Base-by-base conservation (phyloP, 768 basidiomycete species). In the Cystofilobasidium bisporidii region DNA sequence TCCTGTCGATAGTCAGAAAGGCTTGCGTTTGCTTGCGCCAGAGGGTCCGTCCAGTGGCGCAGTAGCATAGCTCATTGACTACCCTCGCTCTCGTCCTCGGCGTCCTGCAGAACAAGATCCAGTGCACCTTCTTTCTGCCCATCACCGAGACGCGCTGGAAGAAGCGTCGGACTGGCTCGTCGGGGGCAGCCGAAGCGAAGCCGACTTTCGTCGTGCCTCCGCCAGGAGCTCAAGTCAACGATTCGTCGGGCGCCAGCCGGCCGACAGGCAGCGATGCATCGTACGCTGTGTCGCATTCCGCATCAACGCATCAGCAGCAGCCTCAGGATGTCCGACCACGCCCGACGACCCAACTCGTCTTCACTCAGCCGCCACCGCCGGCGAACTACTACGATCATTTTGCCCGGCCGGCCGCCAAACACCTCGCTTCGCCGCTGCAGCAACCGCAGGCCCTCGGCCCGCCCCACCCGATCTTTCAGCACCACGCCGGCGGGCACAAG, bases 81-180 rank as follows among this genome's bases (percentile, higher is more conserved):
- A 20, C 22, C 38, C 56, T 12, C 30, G 45, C 36, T 20, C 30
- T n/a, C 11, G 28, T 18, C 9, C n/a, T 36, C 58, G n/a, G n/a
- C n/a, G n/a, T n/a, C n/a, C n/a, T n/a, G 18, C 43, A 66, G 65
- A 57, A 50, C 43, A 33, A 53, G n/a, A 33, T 67, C 22, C 28
- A 57, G 5, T 59, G 43, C 38, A 47, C 36, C 1, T 58, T 47
- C 79, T 94, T 96, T 81, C 84, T 98, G 17, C 96, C 96, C 47
- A 99, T 99, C 72, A 91, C 94, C 14, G 96, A 98, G 77, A 99
- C 96, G 0, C 86, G 96, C 24, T 99, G 97, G 83, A 97, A 97
- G 80, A 96, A 96, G 53, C 28, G 50, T 3, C 24, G 50, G 26
- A 55, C 50, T 9, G 50, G 18, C 9, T 32, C 50, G 50, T 26